These are phyloP conservation scores for Trichoderma koningiopsis DNA, from an alignment of 2,329 filamentous ascomycete species.

Conservation along the genomic window DNA sequence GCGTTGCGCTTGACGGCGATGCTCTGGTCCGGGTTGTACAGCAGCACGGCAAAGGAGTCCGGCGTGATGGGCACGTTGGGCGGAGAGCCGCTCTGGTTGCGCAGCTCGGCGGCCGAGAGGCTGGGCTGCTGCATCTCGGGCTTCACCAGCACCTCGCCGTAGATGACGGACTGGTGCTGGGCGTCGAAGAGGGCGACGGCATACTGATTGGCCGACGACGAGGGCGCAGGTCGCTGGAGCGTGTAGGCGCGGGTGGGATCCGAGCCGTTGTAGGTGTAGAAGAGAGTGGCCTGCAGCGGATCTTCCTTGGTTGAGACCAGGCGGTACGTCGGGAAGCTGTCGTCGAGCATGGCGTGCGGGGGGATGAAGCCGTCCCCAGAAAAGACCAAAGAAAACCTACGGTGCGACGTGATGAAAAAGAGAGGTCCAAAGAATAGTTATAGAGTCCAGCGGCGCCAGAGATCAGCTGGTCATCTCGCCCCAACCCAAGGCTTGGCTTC, in stretches of 20 bases:
- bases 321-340: slow-evolving; percentile 79
- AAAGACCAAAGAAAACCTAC: not conserved
- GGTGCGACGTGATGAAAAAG: not conserved
- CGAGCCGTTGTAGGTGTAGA: slow-evolving; percentile 71
- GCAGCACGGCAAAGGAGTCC: slow-evolving; percentile 76
- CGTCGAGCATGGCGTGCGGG: slow-evolving; percentile 73
- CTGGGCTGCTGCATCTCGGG: slow-evolving; percentile 85
- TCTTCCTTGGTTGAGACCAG: slow-evolving; percentile 56
- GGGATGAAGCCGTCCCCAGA: not conserved
- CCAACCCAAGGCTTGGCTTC: slow-evolving; percentile 8
- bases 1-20: slow-evolving; percentile 70
- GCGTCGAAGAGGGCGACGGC: slow-evolving; percentile 84
- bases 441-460: not conserved
- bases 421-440: not conserved
- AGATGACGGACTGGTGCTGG: slow-evolving; percentile 77
- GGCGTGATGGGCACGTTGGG: slow-evolving; percentile 68
- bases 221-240: slow-evolving; percentile 71
- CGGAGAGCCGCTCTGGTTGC: slow-evolving; percentile 66
- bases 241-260: slow-evolving; percentile 79
- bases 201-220: slow-evolving; percentile 78
- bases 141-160: slow-evolving; percentile 79
- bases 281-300: slow-evolving; percentile 58
- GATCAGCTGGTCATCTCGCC: slow-evolving; percentile 9
- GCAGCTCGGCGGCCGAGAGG: slow-evolving; percentile 78
- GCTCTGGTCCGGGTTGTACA: slow-evolving; percentile 92